Conservation (phyloP, 1,139 yeast genomes). For the Taphrina populina region DNA sequence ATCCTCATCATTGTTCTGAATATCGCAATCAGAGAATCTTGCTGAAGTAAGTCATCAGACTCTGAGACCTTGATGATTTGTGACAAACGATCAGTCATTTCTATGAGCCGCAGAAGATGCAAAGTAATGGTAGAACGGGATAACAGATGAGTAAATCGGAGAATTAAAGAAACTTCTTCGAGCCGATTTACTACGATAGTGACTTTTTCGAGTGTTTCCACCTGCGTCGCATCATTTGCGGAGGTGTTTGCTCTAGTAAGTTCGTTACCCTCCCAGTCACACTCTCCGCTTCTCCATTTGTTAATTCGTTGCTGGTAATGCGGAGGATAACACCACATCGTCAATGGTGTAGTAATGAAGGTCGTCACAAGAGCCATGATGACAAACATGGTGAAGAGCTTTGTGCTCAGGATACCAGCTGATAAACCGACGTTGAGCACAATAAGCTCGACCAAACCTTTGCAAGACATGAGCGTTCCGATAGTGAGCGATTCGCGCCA, state of each 20-base stretch:
- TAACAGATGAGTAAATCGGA: conserved; percentile 34
- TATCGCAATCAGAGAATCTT: conserved; percentile 34
- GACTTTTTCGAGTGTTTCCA: conserved; percentile 1
- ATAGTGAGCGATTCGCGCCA: conserved; percentile 75
- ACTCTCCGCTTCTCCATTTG: conserved; percentile 49
- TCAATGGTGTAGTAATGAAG: conserved; percentile 70
- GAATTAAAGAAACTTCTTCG: conserved; percentile 33
- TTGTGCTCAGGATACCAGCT: conserved; percentile 62
- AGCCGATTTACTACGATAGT: conserved; percentile 34
- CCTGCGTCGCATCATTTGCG: neutral
- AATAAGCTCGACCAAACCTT: conserved; percentile 67
- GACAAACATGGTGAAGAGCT: conserved; percentile 73
- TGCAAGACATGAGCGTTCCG: conserved; percentile 83
- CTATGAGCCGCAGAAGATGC: conserved; percentile 34
- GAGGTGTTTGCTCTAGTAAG: conserved; percentile 1
- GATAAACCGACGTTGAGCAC: conserved; percentile 71
- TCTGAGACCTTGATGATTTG: conserved; percentile 36
- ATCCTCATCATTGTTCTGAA: conserved; percentile 33
- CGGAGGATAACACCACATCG: conserved; percentile 57
- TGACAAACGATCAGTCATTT: conserved; percentile 37
- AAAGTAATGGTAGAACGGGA: neutral
- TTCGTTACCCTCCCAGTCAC: conserved; percentile 46
- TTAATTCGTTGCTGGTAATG: conserved; percentile 50
- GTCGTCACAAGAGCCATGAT: conserved; percentile 78
- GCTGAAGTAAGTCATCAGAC: conserved; percentile 29